phyloP scores from a whole-genome alignment of 164 flowering plant species.

The Taxillus chinensis region DNA sequence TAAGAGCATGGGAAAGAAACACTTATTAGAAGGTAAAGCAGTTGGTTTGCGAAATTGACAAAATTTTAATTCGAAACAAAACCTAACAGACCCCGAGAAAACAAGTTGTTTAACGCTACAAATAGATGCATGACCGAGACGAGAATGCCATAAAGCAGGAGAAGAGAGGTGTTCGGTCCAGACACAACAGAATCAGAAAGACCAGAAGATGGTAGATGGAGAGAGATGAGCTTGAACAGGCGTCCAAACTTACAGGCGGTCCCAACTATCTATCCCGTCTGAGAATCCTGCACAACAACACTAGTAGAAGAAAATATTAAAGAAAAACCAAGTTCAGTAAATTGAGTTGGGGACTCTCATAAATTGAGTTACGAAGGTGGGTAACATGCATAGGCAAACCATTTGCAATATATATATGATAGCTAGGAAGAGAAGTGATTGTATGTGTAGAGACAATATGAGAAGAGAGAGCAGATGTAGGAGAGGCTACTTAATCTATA shows the following conservation, averaged over 20 bases:
- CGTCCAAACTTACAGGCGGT: too few species aligned
- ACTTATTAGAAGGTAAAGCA: too few species aligned
- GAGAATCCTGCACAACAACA: constrained; percentile 1
- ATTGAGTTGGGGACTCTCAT: neutral
- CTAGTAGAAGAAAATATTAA: neutral
- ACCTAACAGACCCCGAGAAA: neutral
- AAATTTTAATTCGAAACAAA: neutral
- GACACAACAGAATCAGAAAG: neutral
- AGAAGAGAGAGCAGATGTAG: neutral
- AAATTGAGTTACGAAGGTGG: neutral
- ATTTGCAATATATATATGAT: neutral
- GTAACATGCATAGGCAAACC: neutral
- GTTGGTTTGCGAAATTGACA: neutral
- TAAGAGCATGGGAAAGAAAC: too few species aligned
- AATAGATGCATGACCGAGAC: neutral
- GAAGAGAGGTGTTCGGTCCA: neutral
- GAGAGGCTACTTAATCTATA: too few species aligned
- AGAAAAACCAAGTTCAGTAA: constrained; percentile 1
- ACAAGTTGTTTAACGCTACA: neutral
- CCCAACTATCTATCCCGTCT: constrained; percentile 1
- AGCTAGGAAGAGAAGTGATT: neutral
- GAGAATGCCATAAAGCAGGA: neutral
- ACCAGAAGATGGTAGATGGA: neutral
- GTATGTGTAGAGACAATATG: neutral
- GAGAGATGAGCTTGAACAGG: too few species aligned